phyloP scores from a whole-genome alignment of 2,329 filamentous ascomycete species.

The Colletotrichum lentis region DNA sequence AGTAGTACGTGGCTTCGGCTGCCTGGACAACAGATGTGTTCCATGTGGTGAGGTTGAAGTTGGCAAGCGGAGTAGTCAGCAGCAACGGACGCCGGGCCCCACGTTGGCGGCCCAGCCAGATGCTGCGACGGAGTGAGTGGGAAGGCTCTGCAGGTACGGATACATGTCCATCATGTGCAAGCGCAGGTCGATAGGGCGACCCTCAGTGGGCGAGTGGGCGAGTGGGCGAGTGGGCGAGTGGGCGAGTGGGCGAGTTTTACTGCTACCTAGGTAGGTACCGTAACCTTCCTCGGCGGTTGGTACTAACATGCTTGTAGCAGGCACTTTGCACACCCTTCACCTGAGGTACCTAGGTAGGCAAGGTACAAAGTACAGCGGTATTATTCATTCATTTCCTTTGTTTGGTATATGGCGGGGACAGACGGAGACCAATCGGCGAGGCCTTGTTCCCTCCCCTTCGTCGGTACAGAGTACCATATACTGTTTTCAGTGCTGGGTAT shows the following conservation, averaged over 20 bases:
- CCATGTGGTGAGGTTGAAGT: constrained; percentile 22
- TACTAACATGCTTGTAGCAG: background rate
- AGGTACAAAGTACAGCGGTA: background rate
- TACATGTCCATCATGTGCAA: constrained; percentile 12
- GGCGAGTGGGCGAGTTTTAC: no score
- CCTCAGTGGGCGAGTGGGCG: constrained; percentile 25
- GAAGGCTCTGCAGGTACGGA: constrained; percentile 24
- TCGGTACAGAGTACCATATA: no score
- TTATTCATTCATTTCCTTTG: background rate
- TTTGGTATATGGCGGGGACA: constrained; percentile 10
- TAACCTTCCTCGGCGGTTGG: no score
- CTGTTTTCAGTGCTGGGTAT: no score
- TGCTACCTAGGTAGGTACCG: background rate
- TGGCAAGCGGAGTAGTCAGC: constrained; percentile 20
- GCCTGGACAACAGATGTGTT: background rate
- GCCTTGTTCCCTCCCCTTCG: background rate
- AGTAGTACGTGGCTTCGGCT: background rate
- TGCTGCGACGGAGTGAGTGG: constrained; percentile 26
- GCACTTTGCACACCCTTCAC: constrained; percentile 8
- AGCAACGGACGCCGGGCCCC: background rate
- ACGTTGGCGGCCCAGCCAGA: constrained; percentile 21
- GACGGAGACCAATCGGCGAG: constrained; percentile 15
- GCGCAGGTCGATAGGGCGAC: constrained; percentile 16
- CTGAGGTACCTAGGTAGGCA: no score
- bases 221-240: no score